Base-by-base conservation (phyloP, 1,284 basidiomycete species). In the Papiliotrema nemorosa region DNA sequence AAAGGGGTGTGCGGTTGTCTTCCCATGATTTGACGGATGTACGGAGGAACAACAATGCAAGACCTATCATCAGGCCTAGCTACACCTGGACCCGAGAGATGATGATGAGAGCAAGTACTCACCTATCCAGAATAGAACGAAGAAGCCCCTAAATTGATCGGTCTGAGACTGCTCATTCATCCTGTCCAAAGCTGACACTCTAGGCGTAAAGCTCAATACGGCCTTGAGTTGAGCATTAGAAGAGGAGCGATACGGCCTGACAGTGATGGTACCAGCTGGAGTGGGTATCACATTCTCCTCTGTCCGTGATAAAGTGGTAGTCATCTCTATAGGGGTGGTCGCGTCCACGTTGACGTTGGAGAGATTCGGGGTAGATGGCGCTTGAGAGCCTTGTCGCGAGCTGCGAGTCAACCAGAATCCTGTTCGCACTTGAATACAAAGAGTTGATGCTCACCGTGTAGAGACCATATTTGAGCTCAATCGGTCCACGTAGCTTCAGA, bases 61-160 rank as follows among this genome's bases (percentile, higher is more conserved):
- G 81, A 21, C 86, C 89, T 66, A 85, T 31, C 29, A 14, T 31
- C 29, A 82, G 84, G 12, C 36, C 24, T 29, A 10, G 9, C 34
- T 7, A 16, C 12, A 1, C 18, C 12, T 4, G 16, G 4, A 5
- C 31, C 27, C 13, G 9, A 18, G 20, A 35, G 20, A 16, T 5
- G 5, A 13, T 25, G 35, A 24, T 18, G 14, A 35, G 20, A 20
- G 24, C 14, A 4, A 22, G 39, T 7, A 21, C 29, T 1, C 29
- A 59, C 76, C 69, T 44, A 80, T 76, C 79, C 92, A 96, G 76
- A 96, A 96, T 47, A 97, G 80, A 1, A 86, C 82, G 74, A 91
- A 96, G 79, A 96, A 96, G 1, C 92, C 92, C 60, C 92, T 81
- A 70, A 97, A 94, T 69, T 91, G 84, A 74, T 97, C 92, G 9